These are phyloP conservation scores for Yarrowia yakushimensis DNA, from an alignment of 805 yeast species.

Conservation along the genomic window DNA sequence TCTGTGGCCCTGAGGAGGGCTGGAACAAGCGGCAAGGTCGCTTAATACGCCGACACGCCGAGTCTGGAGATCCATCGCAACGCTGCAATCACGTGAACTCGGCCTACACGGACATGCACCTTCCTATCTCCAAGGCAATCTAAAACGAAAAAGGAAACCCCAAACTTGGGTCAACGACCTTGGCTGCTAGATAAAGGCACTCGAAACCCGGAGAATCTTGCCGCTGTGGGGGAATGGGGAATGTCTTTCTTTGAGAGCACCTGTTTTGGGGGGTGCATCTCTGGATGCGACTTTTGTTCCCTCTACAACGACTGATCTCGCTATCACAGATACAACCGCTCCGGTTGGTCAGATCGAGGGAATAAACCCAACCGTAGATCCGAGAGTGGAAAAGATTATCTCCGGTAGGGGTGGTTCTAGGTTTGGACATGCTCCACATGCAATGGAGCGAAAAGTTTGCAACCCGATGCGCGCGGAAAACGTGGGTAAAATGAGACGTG, in stretches of 20 bases:
- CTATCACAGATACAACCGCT: neutral
- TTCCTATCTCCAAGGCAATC: no score
- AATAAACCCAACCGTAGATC: slow-evolving; percentile 15
- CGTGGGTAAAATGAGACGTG: neutral
- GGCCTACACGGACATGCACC: neutral
- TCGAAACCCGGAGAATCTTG: neutral
- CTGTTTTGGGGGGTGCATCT: no score
- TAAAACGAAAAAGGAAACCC: neutral
- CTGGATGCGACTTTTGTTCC: no score
- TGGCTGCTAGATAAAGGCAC: neutral
- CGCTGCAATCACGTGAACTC: neutral
- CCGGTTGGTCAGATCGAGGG: slow-evolving; percentile 24
- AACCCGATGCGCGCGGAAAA: neutral
- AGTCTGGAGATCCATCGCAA: no score
- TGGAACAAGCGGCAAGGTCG: no score
- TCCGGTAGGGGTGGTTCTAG: slow-evolving; percentile 11
- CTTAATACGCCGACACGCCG: no score
- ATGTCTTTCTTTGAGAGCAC: no score
- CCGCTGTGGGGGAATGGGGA: neutral
- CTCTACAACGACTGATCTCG: no score
- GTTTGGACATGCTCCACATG: neutral
- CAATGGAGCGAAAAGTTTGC: slow-evolving; percentile 13
- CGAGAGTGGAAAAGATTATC: slow-evolving; percentile 21
- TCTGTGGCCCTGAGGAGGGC: neutral
- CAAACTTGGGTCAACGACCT: no score